These are phyloP conservation scores for Metschnikowia lochheadii DNA, from an alignment of 805 yeast species.

Conservation along the genomic window DNA sequence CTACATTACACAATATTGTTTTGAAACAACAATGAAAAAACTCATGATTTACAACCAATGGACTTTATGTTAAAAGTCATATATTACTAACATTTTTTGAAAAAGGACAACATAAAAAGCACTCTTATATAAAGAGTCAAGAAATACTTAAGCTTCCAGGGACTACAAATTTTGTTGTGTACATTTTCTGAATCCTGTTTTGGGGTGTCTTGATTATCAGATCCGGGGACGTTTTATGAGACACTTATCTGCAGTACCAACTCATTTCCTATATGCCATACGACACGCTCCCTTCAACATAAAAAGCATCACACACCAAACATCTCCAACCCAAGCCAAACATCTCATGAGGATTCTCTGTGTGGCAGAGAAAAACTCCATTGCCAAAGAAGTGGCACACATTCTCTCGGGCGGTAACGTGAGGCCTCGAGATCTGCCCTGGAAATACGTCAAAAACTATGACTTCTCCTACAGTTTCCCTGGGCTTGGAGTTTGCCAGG, in stretches of 20 bases:
- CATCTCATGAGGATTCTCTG: slow-evolving; percentile 68
- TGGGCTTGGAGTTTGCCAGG: slow-evolving; percentile 59
- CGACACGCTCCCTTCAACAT: neutral
- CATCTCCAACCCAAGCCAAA: neutral
- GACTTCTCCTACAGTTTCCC: slow-evolving; percentile 70
- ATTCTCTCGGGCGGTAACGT: slow-evolving; percentile 73
- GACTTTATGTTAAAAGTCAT: no score
- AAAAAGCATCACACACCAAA: neutral
- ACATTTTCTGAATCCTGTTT: no score
- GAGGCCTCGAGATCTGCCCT: slow-evolving; percentile 43
- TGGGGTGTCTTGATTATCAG: no score
- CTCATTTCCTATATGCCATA: neutral
- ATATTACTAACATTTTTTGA: no score
- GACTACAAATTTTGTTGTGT: no score
- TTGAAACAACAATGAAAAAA: neutral
- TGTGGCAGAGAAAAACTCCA: slow-evolving; percentile 96
- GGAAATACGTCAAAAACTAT: slow-evolving; percentile 72
- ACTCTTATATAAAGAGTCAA: no score
- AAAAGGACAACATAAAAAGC: no score
- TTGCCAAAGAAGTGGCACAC: slow-evolving; percentile 76
- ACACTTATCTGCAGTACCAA: neutral
- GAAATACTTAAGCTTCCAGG: no score
- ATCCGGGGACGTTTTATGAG: neutral
- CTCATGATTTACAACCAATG: neutral
- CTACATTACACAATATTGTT: neutral